Evolutionary conservation across 345 rosid species (phyloP), one percentile per base, ranked within the genome.

Genomic region (Pistacia atlantica): DNA sequence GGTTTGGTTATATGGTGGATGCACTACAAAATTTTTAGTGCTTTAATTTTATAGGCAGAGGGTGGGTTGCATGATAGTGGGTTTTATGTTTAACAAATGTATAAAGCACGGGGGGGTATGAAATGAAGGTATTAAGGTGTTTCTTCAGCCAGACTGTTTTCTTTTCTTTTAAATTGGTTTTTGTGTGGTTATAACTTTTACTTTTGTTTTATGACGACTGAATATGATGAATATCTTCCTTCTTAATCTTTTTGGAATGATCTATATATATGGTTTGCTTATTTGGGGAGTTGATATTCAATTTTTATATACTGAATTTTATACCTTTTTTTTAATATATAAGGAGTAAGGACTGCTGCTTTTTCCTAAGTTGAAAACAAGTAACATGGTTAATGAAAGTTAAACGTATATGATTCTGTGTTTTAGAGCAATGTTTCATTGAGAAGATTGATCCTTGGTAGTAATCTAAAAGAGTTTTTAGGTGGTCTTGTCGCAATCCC

Each of bases 91-190:
- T 65, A 20, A 20, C 35, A 74, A 78, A 75, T 83, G 88, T 83
- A 79, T 75, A 75, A 80, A 78, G 80, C 81, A 46, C 8, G 60
- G 60, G 28, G 76, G 77, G 78, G 63, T 67, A 37, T 74, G 69
- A 55, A 75, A 79, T 77, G 74, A 75, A 75, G 59, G 65, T 33
- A 20, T 56, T 38, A 22, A 25, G 74, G n/a, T 72, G 80, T 76
- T 65, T 66, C 4, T 55, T 48, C 2, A 17, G 18, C 8, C 8
- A 31, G 12, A 28, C 42, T 62, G 55, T 11, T 58, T 4, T 11
- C 25, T 2, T 42, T 77, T 60, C 55, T 17, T 4, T 5, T 55
- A 67, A 54, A 1, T 2, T 17, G 13, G n/a, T 77, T 38, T 46
- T 63, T 3, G 6, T 13, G 7, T 14, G 4, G 16, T 8, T 63